Evolutionary conservation across 768 basidiomycete genomes (phyloP), one percentile per base, ranked within the genome.

Genomic region (Naganishia vaughanmartiniae): DNA sequence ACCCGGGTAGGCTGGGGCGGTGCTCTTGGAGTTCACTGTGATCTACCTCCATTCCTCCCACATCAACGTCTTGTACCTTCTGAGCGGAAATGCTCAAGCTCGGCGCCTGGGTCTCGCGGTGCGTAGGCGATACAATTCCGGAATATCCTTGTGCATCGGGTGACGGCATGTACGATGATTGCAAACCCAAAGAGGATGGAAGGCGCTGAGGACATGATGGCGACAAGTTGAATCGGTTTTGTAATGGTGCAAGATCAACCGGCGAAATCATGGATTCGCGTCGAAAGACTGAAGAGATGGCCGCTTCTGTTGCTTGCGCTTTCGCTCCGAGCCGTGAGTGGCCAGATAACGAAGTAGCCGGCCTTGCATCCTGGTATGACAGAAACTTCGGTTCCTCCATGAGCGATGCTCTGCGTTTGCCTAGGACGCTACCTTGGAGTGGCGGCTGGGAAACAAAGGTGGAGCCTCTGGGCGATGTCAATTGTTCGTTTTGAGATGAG

Each of bases 1-100:
- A 74, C 10, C 78, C 75, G 5, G 80, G 80, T 34, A 81, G 55
- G 48, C 74, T 79, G 39, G 56, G 54, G n/a, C 54, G n/a, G 24
- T 21, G 17, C 21, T 67, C 70, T 9, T 63, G 57, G 14, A 46
- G 28, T 46, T 46, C 28, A 46, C 33, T 30, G 19, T 68, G 17
- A 28, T 42, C 28, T 28, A 33, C 17, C 28, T 39, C 26, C 17
- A 33, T 48, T 2, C 30, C 65, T 28, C 28, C 21, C 14, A 17
- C 17, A 24, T 19, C 19, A 31, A 33, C 51, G 15, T 31, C 33
- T 54, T 66, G 9, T n/a, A 26, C 48, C 24, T 51, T 51, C 24
- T 51, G 2, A 51, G 24, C 48, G 14, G 21, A 51, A 26, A 51
- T 26, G 48, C n/a, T 51, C 48, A 51, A 51, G 48, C 48, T 21